These are phyloP conservation scores for Prillingera fragicola DNA, from an alignment of 1,284 basidiomycete genomes.

Conservation along the genomic window DNA sequence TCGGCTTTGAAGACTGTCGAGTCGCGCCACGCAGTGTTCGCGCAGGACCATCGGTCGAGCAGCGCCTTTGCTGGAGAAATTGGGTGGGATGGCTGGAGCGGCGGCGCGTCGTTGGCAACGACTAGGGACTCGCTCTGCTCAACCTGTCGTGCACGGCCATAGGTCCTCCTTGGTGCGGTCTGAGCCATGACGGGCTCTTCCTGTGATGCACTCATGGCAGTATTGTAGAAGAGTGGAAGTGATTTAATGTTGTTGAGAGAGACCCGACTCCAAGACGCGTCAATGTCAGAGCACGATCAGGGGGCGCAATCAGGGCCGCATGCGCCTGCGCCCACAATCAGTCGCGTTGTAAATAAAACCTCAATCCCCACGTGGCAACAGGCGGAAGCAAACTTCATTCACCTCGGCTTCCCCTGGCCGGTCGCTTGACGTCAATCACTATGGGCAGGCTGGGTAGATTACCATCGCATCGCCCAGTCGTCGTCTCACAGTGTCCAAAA, in stretches of 20 bases:
- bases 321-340: no score
- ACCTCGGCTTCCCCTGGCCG: neutral
- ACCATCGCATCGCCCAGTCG: constrained; percentile 7
- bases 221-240: no score
- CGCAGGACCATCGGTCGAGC: neutral
- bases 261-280: neutral
- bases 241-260: no score
- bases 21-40: neutral
- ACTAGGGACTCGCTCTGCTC: no score
- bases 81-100: neutral
- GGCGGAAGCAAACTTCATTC: constrained; percentile 2
- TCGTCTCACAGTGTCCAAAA: neutral
- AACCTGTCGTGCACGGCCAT: neutral
- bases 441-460: neutral
- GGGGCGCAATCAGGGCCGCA: no score
- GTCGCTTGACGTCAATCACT: neutral
- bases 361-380: neutral
- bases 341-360: neutral
- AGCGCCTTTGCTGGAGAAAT: neutral
- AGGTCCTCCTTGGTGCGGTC: neutral
- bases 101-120: neutral
- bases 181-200: neutral
- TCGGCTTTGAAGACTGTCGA: no score
- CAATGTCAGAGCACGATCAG: neutral
- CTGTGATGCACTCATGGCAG: neutral